A percentile compares a stretch with the other conserved stretches of the same genome.
These are phyloP conservation scores for Neoascochyta sp. DNA, from an alignment of 2,329 filamentous ascomycete genomes.

Conservation along the genomic window DNA sequence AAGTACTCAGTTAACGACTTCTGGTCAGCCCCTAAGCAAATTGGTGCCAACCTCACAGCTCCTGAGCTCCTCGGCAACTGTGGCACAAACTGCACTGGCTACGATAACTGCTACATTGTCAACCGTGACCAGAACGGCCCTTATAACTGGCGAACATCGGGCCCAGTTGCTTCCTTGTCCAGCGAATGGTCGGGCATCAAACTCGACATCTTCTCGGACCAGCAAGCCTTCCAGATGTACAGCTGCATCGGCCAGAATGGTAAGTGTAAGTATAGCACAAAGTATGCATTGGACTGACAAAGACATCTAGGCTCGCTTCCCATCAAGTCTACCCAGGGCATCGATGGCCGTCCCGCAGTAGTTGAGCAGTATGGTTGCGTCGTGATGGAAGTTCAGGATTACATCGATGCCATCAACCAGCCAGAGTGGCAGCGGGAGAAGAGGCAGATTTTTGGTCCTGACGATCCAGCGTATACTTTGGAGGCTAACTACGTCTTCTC, in stretches of 20 bases:
- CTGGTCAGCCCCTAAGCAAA: constrained; percentile 75
- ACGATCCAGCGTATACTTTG: constrained; percentile 42
- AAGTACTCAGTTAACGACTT: constrained; percentile 71
- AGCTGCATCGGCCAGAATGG: constrained; percentile 76
- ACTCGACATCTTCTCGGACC: constrained; percentile 76
- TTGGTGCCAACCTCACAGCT: constrained; percentile 66
- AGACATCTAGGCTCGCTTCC: constrained; percentile 48
- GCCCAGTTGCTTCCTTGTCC: constrained; percentile 62
- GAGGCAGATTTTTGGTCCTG: constrained; percentile 49
- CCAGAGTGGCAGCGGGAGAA: constrained; percentile 74
- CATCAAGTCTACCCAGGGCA: constrained; percentile 67
- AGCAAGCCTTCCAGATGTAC: constrained; percentile 86
- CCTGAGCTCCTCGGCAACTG: constrained; percentile 68
- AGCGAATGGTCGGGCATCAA: constrained; percentile 78
- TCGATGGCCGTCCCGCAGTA: constrained; percentile 57
- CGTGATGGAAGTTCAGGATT: constrained; percentile 89
- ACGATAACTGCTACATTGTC: constrained; percentile 72
- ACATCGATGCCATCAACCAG: constrained; percentile 90
- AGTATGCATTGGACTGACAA: constrained; percentile 6
- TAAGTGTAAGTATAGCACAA: constrained; percentile 4
- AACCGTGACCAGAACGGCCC: constrained; percentile 57
- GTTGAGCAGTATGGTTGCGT: constrained; percentile 78
- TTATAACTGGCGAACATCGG: constrained; percentile 61
- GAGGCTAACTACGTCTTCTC: constrained; percentile 47
- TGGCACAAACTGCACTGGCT: constrained; percentile 76